Conservation (phyloP, 306 rosid genomes). For the Casuarina glauca region DNA sequence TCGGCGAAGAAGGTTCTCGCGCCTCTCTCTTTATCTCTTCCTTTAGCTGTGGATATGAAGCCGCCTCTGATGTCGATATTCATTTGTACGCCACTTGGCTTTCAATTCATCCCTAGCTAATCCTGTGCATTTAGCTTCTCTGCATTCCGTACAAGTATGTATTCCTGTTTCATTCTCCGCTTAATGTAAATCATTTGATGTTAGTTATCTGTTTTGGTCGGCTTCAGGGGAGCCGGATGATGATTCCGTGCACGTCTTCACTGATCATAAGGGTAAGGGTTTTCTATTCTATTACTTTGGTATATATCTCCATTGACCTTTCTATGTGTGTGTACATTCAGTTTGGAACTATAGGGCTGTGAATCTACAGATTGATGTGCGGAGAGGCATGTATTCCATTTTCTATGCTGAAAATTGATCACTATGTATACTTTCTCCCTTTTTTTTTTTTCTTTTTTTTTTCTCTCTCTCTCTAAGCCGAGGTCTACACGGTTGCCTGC, state of each 20-base stretch:
- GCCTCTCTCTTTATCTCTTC: not conserved
- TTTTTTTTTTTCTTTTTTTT: conserved; percentile 1
- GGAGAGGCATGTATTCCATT: not conserved
- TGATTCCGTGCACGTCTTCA: conserved; percentile 72
- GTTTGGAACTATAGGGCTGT: not conserved
- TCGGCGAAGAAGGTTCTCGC: conserved; percentile 47
- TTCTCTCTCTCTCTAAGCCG: conserved; percentile 41
- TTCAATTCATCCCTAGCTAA: not conserved
- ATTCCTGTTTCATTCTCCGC: too few relatives aligned
- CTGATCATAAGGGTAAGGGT: conserved; percentile 72
- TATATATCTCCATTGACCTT: not conserved
- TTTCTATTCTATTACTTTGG: not conserved
- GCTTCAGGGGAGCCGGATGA: conserved; percentile 73
- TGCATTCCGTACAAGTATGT: not conserved
- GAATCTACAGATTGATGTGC: not conserved
- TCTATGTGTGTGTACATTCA: not conserved
- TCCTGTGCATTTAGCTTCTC: not conserved
- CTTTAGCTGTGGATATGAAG: conserved; percentile 4
- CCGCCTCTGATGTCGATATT: conserved; percentile 32
- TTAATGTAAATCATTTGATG: not conserved
- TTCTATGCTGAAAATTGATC: conserved; percentile 10
- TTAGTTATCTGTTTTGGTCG: conserved; percentile 14
- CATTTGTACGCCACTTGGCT: conserved; percentile 28
- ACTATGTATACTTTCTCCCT: conserved; percentile 21
- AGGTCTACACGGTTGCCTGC: conserved; percentile 73